These are phyloP conservation scores for Pythium rishiriense DNA, from an alignment of 352 stramenopile species.

Conservation along the genomic window DNA sequence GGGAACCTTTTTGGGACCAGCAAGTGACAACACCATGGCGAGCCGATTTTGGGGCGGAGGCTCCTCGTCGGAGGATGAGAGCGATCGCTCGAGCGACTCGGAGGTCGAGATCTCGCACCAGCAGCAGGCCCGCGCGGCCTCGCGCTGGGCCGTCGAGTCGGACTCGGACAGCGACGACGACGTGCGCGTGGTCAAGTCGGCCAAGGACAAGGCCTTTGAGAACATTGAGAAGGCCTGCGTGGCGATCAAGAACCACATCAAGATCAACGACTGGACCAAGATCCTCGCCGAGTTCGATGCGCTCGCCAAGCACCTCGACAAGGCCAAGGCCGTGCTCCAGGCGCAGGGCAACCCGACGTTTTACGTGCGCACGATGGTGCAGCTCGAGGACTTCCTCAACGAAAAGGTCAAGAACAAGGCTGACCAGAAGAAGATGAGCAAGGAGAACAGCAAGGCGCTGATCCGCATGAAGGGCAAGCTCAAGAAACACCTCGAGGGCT, in stretches of 20 bases:
- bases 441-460: conserved; percentile 94
- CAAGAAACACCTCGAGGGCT: conserved; percentile 95
- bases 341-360: conserved; percentile 89
- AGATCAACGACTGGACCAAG: conserved; percentile 95
- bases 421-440: conserved; percentile 97
- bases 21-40: conserved; percentile 44
- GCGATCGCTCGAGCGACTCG: conserved; percentile 70
- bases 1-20: background rate
- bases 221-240: conserved; percentile 66
- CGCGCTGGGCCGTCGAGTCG: conserved; percentile 79
- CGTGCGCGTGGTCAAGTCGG: conserved; percentile 95
- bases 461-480: conserved; percentile 98
- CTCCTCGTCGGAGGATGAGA: conserved; percentile 80
- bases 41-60: conserved; percentile 85
- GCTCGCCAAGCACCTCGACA: conserved; percentile 91
- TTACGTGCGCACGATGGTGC: conserved; percentile 92
- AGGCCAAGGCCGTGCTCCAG: conserved; percentile 84
- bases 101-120: conserved; percentile 76
- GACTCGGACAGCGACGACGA: conserved; percentile 87
- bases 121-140: conserved; percentile 68
- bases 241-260: conserved; percentile 90
- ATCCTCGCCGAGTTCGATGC: conserved; percentile 96
- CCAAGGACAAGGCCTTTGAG: conserved; percentile 39
- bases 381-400: conserved; percentile 92
- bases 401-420: conserved; percentile 96